phyloP scores from a whole-genome alignment of 306 rosid species.

The Cicer judaicum region DNA sequence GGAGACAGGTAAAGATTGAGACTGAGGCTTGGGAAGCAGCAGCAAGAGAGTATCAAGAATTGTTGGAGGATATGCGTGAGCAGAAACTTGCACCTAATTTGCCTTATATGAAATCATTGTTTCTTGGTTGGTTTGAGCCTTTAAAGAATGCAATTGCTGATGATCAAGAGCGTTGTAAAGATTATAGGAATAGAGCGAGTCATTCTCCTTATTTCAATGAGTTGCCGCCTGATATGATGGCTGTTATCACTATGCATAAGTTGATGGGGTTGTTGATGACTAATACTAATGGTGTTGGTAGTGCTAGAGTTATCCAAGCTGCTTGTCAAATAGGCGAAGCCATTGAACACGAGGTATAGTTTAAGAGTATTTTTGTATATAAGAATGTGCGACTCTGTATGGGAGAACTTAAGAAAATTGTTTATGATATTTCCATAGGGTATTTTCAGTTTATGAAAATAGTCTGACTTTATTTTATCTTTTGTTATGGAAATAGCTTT shows the following conservation, averaged over 20 bases:
- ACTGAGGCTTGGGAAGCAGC: constrained; percentile 97
- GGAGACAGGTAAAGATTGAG: constrained; percentile 79
- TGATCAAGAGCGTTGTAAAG: constrained; percentile 57
- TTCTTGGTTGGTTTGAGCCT: constrained; percentile 97
- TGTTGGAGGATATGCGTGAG: constrained; percentile 79
- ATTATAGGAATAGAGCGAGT: constrained; percentile 24
- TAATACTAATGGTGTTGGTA: constrained; percentile 62
- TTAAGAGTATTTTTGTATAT: constrained; percentile 5
- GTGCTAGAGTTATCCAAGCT: constrained; percentile 74
- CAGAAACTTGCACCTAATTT: constrained; percentile 92
- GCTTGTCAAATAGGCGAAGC: constrained; percentile 92
- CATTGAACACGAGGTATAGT: constrained; percentile 79
- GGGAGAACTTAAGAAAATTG: too few species aligned
- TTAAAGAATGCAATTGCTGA: constrained; percentile 64
- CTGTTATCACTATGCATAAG: constrained; percentile 93
- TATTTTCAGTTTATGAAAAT: too few species aligned
- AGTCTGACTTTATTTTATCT: too few species aligned
- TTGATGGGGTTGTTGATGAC: constrained; percentile 95
- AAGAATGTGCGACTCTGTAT: too few species aligned
- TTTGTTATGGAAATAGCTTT: too few species aligned
- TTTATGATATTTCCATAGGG: too few species aligned
- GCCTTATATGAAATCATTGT: constrained; percentile 85
- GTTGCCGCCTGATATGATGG: constrained; percentile 83
- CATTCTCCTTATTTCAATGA: constrained; percentile 65
- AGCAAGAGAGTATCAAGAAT: constrained; percentile 81